Evolutionary conservation across 2,329 filamentous ascomycete genomes (phyloP).

Genomic region (Eutypa lata): DNA sequence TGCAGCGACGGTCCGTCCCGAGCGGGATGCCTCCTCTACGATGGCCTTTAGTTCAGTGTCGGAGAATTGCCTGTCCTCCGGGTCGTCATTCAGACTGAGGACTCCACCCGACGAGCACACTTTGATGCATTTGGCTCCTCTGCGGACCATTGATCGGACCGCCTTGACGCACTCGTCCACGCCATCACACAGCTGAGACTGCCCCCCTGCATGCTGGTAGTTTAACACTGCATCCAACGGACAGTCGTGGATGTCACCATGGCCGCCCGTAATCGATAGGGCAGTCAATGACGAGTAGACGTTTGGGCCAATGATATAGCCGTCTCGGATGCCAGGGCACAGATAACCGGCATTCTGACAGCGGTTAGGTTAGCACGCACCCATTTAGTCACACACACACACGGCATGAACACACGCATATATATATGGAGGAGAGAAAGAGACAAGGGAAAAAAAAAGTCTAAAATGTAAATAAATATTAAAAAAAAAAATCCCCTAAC

Average conservation of each 20-base stretch:
- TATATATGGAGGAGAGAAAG: too few relatives aligned
- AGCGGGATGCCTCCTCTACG: constrained; percentile 36
- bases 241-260: constrained; percentile 41
- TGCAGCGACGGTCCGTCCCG: constrained; percentile 12
- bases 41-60: constrained; percentile 40
- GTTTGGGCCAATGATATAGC: constrained; percentile 43
- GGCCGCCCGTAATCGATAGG: constrained; percentile 46
- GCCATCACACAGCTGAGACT: constrained; percentile 40
- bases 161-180: constrained; percentile 40
- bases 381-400: background rate
- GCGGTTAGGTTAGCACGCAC: background rate
- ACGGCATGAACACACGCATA: too few relatives aligned
- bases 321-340: constrained; percentile 38
- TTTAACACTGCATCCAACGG: constrained; percentile 32
- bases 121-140: constrained; percentile 48
- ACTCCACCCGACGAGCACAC: constrained; percentile 42
- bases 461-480: too few relatives aligned
- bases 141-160: constrained; percentile 40
- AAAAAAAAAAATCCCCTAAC: background rate
- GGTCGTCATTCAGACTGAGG: constrained; percentile 39
- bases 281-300: constrained; percentile 43
- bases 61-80: constrained; percentile 41
- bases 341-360: constrained; percentile 39
- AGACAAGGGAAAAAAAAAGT: too few relatives aligned
- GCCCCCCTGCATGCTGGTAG: constrained; percentile 27